Base-by-base conservation (phyloP, 441 rosid species). In the Pelargonium australe region DNA sequence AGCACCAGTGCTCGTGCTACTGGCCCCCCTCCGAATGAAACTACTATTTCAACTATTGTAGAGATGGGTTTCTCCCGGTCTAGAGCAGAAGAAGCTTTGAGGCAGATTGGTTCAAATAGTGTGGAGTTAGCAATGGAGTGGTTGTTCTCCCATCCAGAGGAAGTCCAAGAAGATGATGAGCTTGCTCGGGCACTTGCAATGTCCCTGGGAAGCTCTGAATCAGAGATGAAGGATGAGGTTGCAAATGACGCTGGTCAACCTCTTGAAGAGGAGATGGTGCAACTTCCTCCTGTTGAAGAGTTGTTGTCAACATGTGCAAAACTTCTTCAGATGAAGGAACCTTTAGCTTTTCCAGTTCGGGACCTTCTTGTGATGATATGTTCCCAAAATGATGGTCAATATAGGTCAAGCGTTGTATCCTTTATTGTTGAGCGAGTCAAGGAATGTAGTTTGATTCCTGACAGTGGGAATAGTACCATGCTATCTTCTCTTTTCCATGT, bases 81-180 rank as follows among this genome's bases (percentile, higher is more conserved):
- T 47, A 87, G 99, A 85, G 99, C 98, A 5, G 99, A 92, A 81
- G 99, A 90, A 80, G 98, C 99, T 68, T 77, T 95, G 73, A 90
- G 99, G 82, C 99, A 89, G 76, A 94, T 95, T 75, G 96, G 93
- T 72, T 89, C 96, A 55, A 89, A 89, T 72, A 92, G 97, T 77
- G 98, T 95, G 76, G 99, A 95, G 82, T 77, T 92, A 84, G 99
- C 99, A 68, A 95, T 87, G 96, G 99, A 95, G 81, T 95, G 99
- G 99, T 82, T 95, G 74, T 92, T 87, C 80, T 85, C 99, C 71
- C 98, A 92, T 80, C 90, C 89, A 3, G 99, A 92, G 81, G 99
- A 95, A 82, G 57, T 77, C 74, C 95, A 76, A 77, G 99, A 95
- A 82, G 99, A 95, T 73, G 99, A 95, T 84, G 98, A 95, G 79